A percentile compares a stretch with the other conserved stretches of the same genome.
Evolutionary conservation across 768 basidiomycete genomes (phyloP).

Genomic region (Tricholoma matsutake): DNA sequence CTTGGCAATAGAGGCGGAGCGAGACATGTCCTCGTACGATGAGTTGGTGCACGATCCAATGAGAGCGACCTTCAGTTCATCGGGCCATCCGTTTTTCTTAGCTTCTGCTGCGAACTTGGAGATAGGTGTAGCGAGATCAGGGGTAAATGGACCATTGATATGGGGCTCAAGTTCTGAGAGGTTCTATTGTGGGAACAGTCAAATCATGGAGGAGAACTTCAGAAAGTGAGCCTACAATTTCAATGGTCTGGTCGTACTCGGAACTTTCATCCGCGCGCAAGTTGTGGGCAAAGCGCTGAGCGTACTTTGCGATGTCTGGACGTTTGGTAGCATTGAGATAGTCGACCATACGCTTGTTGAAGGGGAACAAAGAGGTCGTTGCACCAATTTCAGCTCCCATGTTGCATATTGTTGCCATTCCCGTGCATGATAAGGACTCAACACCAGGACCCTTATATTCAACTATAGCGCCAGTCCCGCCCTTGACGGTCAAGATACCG

Average conservation of each 20-base stretch:
- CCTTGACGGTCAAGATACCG: slow-evolving; percentile 98
- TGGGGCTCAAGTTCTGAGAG: slow-evolving; percentile 97
- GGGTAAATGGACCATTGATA: slow-evolving; percentile 99
- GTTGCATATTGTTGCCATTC: slow-evolving; percentile 99
- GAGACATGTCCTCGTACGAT: slow-evolving; percentile 99
- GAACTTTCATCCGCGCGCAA: slow-evolving; percentile 81
- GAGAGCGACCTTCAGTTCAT: slow-evolving; percentile 94
- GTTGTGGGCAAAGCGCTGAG: slow-evolving; percentile 87
- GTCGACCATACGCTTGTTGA: slow-evolving; percentile 90
- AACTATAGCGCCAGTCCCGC: slow-evolving; percentile 97
- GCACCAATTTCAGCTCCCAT: slow-evolving; percentile 99
- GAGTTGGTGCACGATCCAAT: slow-evolving; percentile 99
- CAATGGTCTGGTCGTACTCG: slow-evolving; percentile 92
- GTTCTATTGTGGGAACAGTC: slow-evolving; percentile 50
- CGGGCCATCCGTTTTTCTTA: slow-evolving; percentile 95
- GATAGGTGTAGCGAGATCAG: slow-evolving; percentile 97
- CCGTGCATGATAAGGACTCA: slow-evolving; percentile 94
- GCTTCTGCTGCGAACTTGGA: slow-evolving; percentile 91
- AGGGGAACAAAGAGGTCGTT: slow-evolving; percentile 98
- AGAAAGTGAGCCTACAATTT: slow-evolving; percentile 60
- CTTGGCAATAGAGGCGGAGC: slow-evolving; percentile 89
- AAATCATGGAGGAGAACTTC: slow-evolving; percentile 1
- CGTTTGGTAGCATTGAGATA: slow-evolving; percentile 97
- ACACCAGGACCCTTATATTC: slow-evolving; percentile 96
- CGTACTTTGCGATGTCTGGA: slow-evolving; percentile 81